Evolutionary conservation across 768 basidiomycete species (phyloP).

Genomic region (Kwoniella mangroviensis): DNA sequence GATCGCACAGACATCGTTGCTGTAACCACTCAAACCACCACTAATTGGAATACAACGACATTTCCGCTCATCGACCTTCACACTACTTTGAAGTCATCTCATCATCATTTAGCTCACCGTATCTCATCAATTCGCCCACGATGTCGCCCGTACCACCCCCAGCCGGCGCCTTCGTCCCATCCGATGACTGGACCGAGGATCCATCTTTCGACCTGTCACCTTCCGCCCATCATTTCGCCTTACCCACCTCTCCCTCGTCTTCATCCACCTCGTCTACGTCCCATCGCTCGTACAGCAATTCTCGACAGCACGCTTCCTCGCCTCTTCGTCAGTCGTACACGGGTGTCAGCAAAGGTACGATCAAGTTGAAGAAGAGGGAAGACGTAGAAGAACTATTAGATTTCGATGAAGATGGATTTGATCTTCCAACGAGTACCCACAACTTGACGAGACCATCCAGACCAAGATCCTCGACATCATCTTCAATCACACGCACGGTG

Average conservation of each 20-base stretch:
- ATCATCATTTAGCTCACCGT: neutral
- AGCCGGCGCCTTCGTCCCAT: constrained; percentile 30
- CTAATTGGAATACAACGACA: neutral
- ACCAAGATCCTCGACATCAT: constrained; percentile 21
- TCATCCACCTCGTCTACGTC: constrained; percentile 24
- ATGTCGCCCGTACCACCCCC: constrained; percentile 37
- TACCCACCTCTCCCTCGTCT: constrained; percentile 22
- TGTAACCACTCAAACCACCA: neutral
- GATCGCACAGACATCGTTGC: neutral
- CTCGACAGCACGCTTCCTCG: constrained; percentile 12
- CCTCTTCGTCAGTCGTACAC: constrained; percentile 23
- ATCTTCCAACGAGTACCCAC: constrained; percentile 3
- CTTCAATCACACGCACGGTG: constrained; percentile 28
- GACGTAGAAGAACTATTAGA: constrained; percentile 15
- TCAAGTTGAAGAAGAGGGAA: constrained; percentile 27
- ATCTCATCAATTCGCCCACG: neutral
- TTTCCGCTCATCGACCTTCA: neutral
- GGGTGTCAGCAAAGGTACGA: constrained; percentile 13
- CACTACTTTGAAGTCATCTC: neutral
- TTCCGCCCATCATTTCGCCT: constrained; percentile 21
- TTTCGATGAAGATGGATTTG: constrained; percentile 19
- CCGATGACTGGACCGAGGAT: constrained; percentile 53
- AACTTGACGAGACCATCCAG: neutral
- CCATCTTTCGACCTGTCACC: constrained; percentile 46
- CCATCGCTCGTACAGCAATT: constrained; percentile 14